Base-by-base conservation (phyloP, 1,139 yeast genomes). In the Protomyces macrosporus region DNA sequence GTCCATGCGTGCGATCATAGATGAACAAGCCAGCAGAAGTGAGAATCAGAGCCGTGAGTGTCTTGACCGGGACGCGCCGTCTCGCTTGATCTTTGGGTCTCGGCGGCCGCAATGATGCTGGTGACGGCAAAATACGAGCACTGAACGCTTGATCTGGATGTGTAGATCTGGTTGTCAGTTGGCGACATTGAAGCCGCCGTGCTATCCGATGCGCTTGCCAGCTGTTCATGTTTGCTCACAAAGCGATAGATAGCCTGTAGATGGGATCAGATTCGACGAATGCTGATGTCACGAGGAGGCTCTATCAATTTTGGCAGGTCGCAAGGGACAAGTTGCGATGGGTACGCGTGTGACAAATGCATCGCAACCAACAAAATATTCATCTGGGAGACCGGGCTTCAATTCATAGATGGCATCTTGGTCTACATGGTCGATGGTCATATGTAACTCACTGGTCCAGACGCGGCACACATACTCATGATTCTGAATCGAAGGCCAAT, bases 1-100 rank as follows among this genome's bases (percentile, higher is more conserved):
- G 60, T 37, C 63, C 79, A 64, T 82, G 82, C 65, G 73, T 48
- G 5, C 62, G 50, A 33, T 58, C 62, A 42, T 58, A 58, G 35
- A 51, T 34, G 35, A 39, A 36, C n/a, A 36, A 32, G 9, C 45
- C 56, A 6, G 34, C 32, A 3, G 42, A 9, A 16, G 50, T 35
- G 7, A 55, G 12, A 3, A 48, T 51, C 32, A 58, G 51, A 5
- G 53, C 53, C 7, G 53, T 12, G 30, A 58, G 34, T 0, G 62
- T 58, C 53, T 58, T 58, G 52, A 45, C 45, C 6, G 62, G 62
- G 12, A 58, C 16, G 10, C 62, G 51, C 32, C 56, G 51, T 33
- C 56, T 45, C 33, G 36, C n/a, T 10, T 45, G 10, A 6, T 35
- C 36, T 34, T 52, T 58, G 7, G 56, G 52, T 6, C 53, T 10